Conservation (phyloP, 2,329 filamentous ascomycete genomes). For the Chalaropsis ovoidea region DNA sequence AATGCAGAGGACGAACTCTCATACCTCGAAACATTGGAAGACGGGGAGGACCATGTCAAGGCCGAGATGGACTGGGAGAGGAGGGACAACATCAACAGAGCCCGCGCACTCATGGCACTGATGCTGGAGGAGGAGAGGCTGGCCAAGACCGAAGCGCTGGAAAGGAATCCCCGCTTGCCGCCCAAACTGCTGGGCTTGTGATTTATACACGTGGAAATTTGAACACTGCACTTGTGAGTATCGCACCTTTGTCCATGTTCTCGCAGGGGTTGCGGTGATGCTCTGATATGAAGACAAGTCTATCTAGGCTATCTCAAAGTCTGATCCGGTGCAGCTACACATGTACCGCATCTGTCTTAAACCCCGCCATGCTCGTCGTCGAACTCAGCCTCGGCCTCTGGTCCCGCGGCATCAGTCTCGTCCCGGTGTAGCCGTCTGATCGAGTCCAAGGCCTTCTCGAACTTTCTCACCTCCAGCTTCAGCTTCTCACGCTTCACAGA, state of each 20-base stretch:
- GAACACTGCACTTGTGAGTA: neutral
- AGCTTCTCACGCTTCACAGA: constrained; percentile 36
- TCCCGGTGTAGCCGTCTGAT: constrained; percentile 38
- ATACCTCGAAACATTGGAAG: constrained; percentile 26
- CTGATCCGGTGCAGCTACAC: neutral
- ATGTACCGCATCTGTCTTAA: neutral
- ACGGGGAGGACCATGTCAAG: constrained; percentile 41
- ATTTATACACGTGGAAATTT: neutral
- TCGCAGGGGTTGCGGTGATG: neutral
- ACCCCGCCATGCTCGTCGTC: neutral
- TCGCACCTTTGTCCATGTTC: neutral
- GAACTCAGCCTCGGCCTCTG: neutral
- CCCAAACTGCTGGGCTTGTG: constrained; percentile 19
- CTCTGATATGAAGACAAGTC: neutral
- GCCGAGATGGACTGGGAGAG: constrained; percentile 31
- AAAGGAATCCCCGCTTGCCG: constrained; percentile 19
- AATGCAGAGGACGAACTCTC: neutral
- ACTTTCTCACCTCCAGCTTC: constrained; percentile 39
- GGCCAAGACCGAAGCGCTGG: constrained; percentile 30
- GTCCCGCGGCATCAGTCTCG: constrained; percentile 20
- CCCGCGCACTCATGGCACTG: constrained; percentile 35
- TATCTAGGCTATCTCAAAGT: neutral
- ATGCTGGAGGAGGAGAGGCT: constrained; percentile 34
- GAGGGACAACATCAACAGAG: constrained; percentile 36
- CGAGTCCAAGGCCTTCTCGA: constrained; percentile 39